Percentiles rank a stretch among this genome's conserved stretches.
Conservation (phyloP, 805 yeast species). For the Sugiyamaella boreocaroliniensis region DNA sequence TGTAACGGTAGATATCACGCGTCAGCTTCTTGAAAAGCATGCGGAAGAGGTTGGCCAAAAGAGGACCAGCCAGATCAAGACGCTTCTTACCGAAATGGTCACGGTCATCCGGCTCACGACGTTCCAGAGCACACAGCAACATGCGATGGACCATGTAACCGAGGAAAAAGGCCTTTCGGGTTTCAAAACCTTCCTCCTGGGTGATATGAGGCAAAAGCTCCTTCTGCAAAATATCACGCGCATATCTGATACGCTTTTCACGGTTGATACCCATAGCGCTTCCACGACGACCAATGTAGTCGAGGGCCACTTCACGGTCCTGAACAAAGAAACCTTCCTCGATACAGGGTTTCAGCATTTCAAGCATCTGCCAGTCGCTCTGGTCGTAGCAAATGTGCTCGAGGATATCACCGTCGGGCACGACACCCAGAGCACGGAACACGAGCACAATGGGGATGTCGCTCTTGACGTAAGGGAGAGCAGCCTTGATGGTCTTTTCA, state of each 20-base stretch:
- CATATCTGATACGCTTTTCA: slow-evolving; percentile 97
- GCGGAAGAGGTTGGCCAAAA: slow-evolving; percentile 91
- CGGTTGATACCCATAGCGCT: slow-evolving; percentile 93
- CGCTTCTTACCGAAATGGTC: slow-evolving; percentile 99
- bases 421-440: slow-evolving; percentile 95
- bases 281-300: slow-evolving; percentile 97
- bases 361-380: slow-evolving; percentile 99
- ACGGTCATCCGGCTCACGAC: slow-evolving; percentile 98
- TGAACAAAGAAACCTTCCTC: slow-evolving; percentile 98
- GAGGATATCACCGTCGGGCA: slow-evolving; percentile 97
- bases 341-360: slow-evolving; percentile 97
- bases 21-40: slow-evolving; percentile 89
- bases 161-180: slow-evolving; percentile 92
- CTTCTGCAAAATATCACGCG: slow-evolving; percentile 91
- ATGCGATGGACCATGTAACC: slow-evolving; percentile 98
- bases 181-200: slow-evolving; percentile 93
- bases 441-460: slow-evolving; percentile 97
- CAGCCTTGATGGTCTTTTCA: slow-evolving; percentile 83
- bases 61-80: slow-evolving; percentile 96
- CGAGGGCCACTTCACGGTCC: slow-evolving; percentile 96
- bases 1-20: slow-evolving; percentile 93
- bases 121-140: slow-evolving; percentile 89
- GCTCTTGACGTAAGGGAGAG: slow-evolving; percentile 91
- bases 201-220: slow-evolving; percentile 96
- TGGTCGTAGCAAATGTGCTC: slow-evolving; percentile 98